phyloP scores from a whole-genome alignment of 2,329 filamentous ascomycete genomes.

The Cryphonectria radicalis region DNA sequence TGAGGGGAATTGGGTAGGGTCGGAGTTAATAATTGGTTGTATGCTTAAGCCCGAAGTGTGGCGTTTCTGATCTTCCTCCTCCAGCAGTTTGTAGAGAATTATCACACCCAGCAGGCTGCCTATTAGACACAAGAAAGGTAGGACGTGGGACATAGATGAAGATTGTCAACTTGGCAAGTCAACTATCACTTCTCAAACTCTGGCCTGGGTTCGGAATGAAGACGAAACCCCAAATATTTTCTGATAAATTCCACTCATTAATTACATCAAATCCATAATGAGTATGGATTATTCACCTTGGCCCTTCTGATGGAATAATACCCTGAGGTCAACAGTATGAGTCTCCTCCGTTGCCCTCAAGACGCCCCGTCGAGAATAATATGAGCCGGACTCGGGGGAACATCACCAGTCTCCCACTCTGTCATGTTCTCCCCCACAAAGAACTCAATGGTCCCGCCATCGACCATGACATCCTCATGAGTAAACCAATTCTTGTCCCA shows the following conservation, averaged over 20 bases:
- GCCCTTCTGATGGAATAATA: neutral
- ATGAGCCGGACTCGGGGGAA: conserved; percentile 52
- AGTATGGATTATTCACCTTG: neutral
- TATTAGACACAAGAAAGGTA: too few relatives aligned
- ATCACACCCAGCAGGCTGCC: too few relatives aligned
- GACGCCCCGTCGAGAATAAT: neutral
- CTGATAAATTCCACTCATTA: too few relatives aligned
- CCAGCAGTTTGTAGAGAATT: too few relatives aligned
- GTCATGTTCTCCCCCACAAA: conserved; percentile 44
- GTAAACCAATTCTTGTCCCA: conserved; percentile 61
- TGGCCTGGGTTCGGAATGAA: too few relatives aligned
- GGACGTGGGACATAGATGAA: too few relatives aligned
- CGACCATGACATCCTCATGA: conserved; percentile 51
- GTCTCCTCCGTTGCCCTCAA: neutral
- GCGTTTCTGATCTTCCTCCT: neutral
- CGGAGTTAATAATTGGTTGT: neutral
- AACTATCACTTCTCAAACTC: too few relatives aligned
- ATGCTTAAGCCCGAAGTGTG: neutral
- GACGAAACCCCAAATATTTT: too few relatives aligned
- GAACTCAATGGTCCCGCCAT: conserved; percentile 54
- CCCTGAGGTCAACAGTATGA: neutral
- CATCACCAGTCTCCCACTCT: conserved; percentile 53
- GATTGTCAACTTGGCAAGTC: too few relatives aligned
- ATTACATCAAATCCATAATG: too few relatives aligned
- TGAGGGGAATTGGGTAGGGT: neutral